These are phyloP conservation scores for Tolypocladium album DNA, from an alignment of 2,329 filamentous ascomycete genomes.

Conservation along the genomic window DNA sequence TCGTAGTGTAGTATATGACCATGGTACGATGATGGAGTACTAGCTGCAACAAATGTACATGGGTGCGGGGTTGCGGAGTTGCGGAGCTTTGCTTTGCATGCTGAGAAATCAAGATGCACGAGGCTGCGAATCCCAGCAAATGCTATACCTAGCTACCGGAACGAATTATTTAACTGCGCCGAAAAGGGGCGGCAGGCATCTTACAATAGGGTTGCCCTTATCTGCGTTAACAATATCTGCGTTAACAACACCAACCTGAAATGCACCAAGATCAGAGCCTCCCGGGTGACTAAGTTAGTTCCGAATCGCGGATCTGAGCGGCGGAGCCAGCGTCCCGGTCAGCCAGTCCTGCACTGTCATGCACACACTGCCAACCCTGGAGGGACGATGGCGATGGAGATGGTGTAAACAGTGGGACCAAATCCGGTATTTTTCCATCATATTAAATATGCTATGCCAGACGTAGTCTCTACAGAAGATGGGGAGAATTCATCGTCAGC, in stretches of 20 bases:
- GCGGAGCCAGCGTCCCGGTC: not conserved
- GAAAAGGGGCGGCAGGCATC: too few species aligned
- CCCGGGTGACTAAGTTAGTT: not conserved
- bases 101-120: not conserved
- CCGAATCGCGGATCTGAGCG: not conserved
- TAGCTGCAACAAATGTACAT: not conserved
- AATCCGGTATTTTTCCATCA: not conserved
- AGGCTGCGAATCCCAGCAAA: not conserved
- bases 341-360: not conserved
- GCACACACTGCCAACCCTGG: not conserved
- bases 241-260: not conserved
- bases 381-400: not conserved
- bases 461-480: not conserved
- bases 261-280: not conserved
- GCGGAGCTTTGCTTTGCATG: not conserved
- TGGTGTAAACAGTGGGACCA: not conserved
- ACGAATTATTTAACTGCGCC: too few species aligned
- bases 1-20: not conserved
- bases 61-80: not conserved
- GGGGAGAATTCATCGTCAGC: too few species aligned
- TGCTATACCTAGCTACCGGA: not conserved
- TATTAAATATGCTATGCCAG: not conserved
- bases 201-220: not conserved
- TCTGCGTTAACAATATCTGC: not conserved
- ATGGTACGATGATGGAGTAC: not conserved